Conservation (phyloP, 352 stramenopile genomes). For the Globisporangium barbulae region DNA sequence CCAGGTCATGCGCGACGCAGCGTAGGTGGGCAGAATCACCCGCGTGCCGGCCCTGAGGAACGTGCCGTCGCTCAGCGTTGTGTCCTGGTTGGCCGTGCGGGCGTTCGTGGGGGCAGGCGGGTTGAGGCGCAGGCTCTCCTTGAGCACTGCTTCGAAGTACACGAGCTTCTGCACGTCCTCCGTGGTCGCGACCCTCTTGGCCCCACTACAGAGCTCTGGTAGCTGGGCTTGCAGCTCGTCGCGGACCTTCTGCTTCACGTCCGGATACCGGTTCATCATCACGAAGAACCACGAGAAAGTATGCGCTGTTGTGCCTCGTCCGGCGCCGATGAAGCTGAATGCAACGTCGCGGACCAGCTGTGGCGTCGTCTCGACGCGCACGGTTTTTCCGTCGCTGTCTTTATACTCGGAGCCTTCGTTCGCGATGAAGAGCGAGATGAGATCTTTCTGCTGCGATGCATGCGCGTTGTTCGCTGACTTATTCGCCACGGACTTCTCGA, state of each 20-base stretch:
- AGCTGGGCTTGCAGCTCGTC: constrained; percentile 41
- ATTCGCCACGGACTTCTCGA: constrained; percentile 36
- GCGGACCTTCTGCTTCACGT: constrained; percentile 41
- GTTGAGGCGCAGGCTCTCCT: constrained; percentile 66
- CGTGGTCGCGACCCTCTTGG: constrained; percentile 24
- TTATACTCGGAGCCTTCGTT: constrained; percentile 33
- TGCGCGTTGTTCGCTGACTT: constrained; percentile 15
- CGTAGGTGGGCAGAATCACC: constrained; percentile 54
- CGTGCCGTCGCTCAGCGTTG: constrained; percentile 59
- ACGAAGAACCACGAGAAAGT: constrained; percentile 68
- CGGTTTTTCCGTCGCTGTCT: constrained; percentile 13
- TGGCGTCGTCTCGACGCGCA: constrained; percentile 19
- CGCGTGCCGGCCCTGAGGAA: constrained; percentile 44
- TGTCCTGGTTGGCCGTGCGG: constrained; percentile 42
- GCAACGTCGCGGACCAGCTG: constrained; percentile 61
- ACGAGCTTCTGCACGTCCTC: constrained; percentile 48
- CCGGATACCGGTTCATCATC: constrained; percentile 61
- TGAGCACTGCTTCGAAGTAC: constrained; percentile 62
- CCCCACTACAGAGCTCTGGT: constrained; percentile 26
- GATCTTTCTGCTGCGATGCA: constrained; percentile 16
- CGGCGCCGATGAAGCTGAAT: constrained; percentile 68
- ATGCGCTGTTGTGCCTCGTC: constrained; percentile 66
- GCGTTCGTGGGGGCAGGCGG: constrained; percentile 53
- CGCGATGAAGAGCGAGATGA: constrained; percentile 43
- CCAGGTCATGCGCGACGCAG: constrained; percentile 42